Conservation (phyloP, 257 asterid species). For the Penstemon eatonii region DNA sequence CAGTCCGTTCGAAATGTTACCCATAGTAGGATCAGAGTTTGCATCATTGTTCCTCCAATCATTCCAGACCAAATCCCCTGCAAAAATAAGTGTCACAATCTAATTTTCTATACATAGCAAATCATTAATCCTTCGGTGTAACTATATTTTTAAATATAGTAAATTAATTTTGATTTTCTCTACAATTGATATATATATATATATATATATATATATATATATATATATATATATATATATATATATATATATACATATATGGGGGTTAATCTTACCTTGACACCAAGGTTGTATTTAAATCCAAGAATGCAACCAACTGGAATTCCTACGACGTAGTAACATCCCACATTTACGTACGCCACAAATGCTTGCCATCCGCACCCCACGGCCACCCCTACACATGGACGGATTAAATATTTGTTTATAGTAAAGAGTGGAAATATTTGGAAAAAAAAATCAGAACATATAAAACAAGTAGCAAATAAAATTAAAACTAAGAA, state of each 20-base stretch:
- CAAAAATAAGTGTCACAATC: too few species aligned
- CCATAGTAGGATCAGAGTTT: constrained; percentile 74
- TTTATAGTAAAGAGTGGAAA: too few species aligned
- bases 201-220: too few species aligned
- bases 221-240: too few species aligned
- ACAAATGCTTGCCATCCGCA: constrained; percentile 75
- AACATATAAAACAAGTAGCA: too few species aligned
- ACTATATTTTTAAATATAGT: too few species aligned
- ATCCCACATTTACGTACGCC: constrained; percentile 58
- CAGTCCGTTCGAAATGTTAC: constrained; percentile 70
- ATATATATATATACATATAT: not conserved
- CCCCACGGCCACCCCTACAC: constrained; percentile 67
- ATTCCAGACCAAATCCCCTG: constrained; percentile 92
- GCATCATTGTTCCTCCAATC: constrained; percentile 90
- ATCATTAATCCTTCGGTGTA: not conserved
- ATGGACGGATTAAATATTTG: too few species aligned
- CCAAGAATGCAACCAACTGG: constrained; percentile 65
- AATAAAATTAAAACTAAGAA: not conserved
- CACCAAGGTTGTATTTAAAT: constrained; percentile 51
- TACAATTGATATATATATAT: too few species aligned
- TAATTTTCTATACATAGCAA: not conserved
- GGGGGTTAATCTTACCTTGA: constrained; percentile 34
- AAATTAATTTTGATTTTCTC: too few species aligned
- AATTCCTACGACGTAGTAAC: constrained; percentile 60
- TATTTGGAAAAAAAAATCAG: too few species aligned